Percentiles rank a stretch among this genome's conserved stretches.
These are phyloP conservation scores for Brassica incana DNA, from an alignment of 345 rosid genomes.

Conservation along the genomic window DNA sequence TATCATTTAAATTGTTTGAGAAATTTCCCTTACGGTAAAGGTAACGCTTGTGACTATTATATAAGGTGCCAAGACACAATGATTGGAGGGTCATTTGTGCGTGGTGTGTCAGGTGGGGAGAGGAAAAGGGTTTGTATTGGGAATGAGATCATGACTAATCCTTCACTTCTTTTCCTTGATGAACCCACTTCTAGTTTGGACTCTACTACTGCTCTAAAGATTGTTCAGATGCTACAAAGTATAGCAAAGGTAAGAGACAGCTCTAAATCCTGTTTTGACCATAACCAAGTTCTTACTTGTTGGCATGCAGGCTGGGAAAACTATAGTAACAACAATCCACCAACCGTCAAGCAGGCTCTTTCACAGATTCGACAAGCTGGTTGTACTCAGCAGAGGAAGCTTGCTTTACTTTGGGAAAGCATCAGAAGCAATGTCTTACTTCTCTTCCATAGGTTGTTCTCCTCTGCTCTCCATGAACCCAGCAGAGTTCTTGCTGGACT, in stretches of 20 bases:
- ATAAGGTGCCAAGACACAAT: conserved; percentile 74
- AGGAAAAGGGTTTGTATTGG: conserved; percentile 91
- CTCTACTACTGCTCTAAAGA: conserved; percentile 88
- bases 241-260: conserved; percentile 69
- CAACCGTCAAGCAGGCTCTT: conserved; percentile 96
- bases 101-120: conserved; percentile 95
- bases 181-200: conserved; percentile 97
- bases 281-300: conserved; percentile 24
- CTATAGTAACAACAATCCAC: conserved; percentile 86
- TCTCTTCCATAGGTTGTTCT: conserved; percentile 79
- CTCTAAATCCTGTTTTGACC: background rate
- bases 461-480: conserved; percentile 92
- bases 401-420: conserved; percentile 90
- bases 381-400: conserved; percentile 89
- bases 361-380: conserved; percentile 86
- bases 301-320: conserved; percentile 74
- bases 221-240: conserved; percentile 73
- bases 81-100: conserved; percentile 92
- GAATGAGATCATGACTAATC: conserved; percentile 85
- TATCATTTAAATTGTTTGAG: background rate
- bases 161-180: conserved; percentile 87
- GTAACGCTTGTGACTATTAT: background rate
- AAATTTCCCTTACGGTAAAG: background rate
- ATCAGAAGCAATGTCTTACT: conserved; percentile 71
- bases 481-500: conserved; percentile 91